Evolutionary conservation across 345 rosid species (phyloP).

Genomic region (Sisymbrium altissimum): DNA sequence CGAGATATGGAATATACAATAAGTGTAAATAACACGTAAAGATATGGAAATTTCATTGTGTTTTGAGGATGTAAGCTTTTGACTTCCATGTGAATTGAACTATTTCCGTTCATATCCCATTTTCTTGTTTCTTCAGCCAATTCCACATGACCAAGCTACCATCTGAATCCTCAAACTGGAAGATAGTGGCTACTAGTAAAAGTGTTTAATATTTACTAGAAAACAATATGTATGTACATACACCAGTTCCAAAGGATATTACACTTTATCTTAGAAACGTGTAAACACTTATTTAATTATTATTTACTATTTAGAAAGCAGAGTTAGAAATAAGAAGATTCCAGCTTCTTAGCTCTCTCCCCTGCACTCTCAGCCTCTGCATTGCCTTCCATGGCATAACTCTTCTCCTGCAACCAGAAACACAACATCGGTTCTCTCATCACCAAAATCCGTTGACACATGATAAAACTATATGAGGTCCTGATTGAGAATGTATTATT

Average conservation of each 20-base stretch:
- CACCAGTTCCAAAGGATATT: neutral
- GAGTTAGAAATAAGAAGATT: constrained; percentile 52
- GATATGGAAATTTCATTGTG: too few species aligned
- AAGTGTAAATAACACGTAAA: too few species aligned
- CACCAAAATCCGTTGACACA: neutral
- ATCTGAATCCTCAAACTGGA: too few species aligned
- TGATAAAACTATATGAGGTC: neutral
- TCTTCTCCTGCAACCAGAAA: constrained; percentile 54
- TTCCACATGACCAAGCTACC: too few species aligned
- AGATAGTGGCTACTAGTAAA: too few species aligned
- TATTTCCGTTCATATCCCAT: too few species aligned
- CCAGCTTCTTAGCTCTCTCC: constrained; percentile 56
- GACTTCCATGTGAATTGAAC: too few species aligned
- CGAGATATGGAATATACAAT: too few species aligned
- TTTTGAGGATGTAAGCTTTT: too few species aligned
- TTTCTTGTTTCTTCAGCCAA: too few species aligned
- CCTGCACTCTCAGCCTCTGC: constrained; percentile 42
- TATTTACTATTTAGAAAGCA: neutral
- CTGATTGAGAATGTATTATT: neutral
- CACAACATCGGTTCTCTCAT: neutral
- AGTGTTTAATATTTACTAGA: neutral
- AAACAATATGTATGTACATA: neutral
- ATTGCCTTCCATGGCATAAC: constrained; percentile 47
- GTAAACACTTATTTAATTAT: neutral
- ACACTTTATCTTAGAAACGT: neutral